Conservation (phyloP, 208 protist species). For the Leishmania major region DNA sequence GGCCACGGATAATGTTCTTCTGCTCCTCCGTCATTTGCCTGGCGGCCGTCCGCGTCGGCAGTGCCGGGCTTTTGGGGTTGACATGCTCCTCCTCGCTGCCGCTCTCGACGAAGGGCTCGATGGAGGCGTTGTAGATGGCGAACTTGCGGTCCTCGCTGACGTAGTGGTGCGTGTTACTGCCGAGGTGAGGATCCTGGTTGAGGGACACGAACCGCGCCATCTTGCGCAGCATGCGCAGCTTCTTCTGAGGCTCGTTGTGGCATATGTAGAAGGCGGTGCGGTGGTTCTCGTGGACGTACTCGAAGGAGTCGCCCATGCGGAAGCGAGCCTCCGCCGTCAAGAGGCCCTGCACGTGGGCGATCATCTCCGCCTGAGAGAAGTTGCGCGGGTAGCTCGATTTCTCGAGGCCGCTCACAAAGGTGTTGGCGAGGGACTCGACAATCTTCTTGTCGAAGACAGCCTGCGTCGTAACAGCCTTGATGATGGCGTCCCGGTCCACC, state of each 20-base stretch:
- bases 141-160: slow-evolving; percentile 54
- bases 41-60: slow-evolving; percentile 38
- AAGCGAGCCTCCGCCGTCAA: slow-evolving; percentile 64
- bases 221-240: slow-evolving; percentile 58
- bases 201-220: slow-evolving; percentile 51
- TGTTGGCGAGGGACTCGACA: slow-evolving; percentile 40
- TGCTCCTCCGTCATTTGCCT: slow-evolving; percentile 37
- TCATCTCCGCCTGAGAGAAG: slow-evolving; percentile 55
- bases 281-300: slow-evolving; percentile 65
- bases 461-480: slow-evolving; percentile 34
- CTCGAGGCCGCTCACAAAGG: slow-evolving; percentile 46
- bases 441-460: slow-evolving; percentile 51
- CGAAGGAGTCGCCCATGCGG: slow-evolving; percentile 56
- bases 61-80: slow-evolving; percentile 39
- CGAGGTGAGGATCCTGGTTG: slow-evolving; percentile 28
- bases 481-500: slow-evolving; percentile 35
- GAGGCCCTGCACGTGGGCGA: slow-evolving; percentile 58
- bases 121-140: slow-evolving; percentile 60
- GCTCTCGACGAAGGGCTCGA: slow-evolving; percentile 50
- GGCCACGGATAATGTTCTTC: slow-evolving; percentile 63
- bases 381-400: slow-evolving; percentile 51
- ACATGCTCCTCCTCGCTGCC: slow-evolving; percentile 37
- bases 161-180: slow-evolving; percentile 60
- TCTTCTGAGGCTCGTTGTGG: slow-evolving; percentile 44
- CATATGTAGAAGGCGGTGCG: slow-evolving; percentile 77